phyloP scores from a whole-genome alignment of 805 yeast genomes.

The Sungouiozyma ichnusensis region DNA sequence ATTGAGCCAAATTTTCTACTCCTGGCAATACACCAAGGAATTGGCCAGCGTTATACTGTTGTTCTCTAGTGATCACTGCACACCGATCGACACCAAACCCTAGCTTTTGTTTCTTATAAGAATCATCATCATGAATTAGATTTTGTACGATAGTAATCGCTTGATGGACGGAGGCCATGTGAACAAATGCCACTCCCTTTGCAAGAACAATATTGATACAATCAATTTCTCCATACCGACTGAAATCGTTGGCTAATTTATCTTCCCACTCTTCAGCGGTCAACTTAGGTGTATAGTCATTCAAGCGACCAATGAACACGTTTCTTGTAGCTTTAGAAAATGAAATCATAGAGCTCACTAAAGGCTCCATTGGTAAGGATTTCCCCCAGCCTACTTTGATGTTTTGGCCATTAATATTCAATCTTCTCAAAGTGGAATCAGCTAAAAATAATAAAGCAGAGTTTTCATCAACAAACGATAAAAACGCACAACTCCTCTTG shows the following conservation, averaged over 20 bases:
- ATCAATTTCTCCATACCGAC: slow-evolving; percentile 74
- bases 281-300: slow-evolving; percentile 41
- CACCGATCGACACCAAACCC: slow-evolving; percentile 91
- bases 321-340: slow-evolving; percentile 89
- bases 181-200: slow-evolving; percentile 83
- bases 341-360: slow-evolving; percentile 64
- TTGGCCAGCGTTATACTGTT: slow-evolving; percentile 94
- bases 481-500: slow-evolving; percentile 78
- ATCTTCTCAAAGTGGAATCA: slow-evolving; percentile 77
- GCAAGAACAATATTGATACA: slow-evolving; percentile 68
- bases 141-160: slow-evolving; percentile 82
- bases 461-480: slow-evolving; percentile 80
- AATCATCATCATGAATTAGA: slow-evolving; percentile 51
- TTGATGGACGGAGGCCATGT: slow-evolving; percentile 71
- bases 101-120: slow-evolving; percentile 68
- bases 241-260: slow-evolving; percentile 55
- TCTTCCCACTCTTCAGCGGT: slow-evolving; percentile 37
- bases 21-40: slow-evolving; percentile 78
- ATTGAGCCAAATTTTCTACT: slow-evolving; percentile 67
- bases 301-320: slow-evolving; percentile 76
- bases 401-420: slow-evolving; percentile 70
- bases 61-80: slow-evolving; percentile 89
- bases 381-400: slow-evolving; percentile 92
- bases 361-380: slow-evolving; percentile 60
- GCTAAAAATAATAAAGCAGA: slow-evolving; percentile 87